Evolutionary conservation across 495 filamentous ascomycete genomes (phyloP).

Genomic region (Trypethelium eluteriae): DNA sequence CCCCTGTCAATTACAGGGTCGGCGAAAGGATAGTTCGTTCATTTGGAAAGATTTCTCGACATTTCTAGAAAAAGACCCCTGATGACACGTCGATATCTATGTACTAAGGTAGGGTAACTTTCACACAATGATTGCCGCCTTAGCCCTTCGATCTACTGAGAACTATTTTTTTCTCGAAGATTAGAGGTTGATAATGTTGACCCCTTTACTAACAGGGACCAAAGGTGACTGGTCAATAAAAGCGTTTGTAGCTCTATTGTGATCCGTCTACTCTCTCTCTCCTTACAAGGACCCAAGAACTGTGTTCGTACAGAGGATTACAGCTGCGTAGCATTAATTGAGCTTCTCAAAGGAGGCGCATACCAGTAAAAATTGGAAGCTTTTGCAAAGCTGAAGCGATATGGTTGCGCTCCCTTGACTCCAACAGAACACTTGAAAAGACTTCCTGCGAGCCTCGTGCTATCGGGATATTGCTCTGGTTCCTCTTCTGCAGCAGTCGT

Average conservation of each 20-base stretch:
- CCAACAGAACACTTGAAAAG: slow-evolving; percentile 37
- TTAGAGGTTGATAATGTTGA: no score
- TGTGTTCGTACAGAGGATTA: no score
- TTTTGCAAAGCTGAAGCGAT: slow-evolving; percentile 4
- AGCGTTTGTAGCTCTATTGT: no score
- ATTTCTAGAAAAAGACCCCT: background rate
- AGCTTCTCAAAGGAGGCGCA: background rate
- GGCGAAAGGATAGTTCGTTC: background rate
- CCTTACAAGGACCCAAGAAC: no score
- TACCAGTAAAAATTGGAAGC: background rate
- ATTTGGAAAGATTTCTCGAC: background rate
- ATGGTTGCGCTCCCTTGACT: slow-evolving; percentile 23
- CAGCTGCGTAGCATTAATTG: no score
- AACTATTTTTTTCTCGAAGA: no score
- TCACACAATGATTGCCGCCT: no score
- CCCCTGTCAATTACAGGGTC: background rate
- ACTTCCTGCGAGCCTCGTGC: slow-evolving; percentile 29
- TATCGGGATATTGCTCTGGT: slow-evolving; percentile 28
- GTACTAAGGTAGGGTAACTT: no score
- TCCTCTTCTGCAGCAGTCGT: slow-evolving; percentile 35
- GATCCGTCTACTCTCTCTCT: no score
- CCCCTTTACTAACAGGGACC: no score
- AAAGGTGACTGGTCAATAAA: no score
- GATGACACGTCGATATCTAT: background rate
- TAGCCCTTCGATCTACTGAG: no score